Conservation (phyloP, 176 grass and related monocot genomes). For the Oryza meyeriana region DNA sequence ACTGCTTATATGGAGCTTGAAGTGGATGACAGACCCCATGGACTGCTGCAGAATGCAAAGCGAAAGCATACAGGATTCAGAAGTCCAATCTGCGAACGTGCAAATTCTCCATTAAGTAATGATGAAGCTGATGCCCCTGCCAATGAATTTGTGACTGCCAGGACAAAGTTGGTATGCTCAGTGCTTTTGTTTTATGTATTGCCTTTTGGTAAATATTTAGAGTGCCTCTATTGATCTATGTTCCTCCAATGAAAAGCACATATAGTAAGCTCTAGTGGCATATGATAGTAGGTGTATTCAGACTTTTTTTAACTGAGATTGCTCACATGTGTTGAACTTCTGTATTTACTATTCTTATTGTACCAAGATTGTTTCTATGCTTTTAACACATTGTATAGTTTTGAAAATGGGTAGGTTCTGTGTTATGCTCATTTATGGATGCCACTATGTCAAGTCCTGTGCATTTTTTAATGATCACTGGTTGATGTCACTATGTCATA, state of each 20-base stretch:
- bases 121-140: constrained; percentile 58
- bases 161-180: constrained; percentile 76
- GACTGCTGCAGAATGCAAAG: constrained; percentile 48
- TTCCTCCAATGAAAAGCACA: not conserved
- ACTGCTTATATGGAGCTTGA: constrained; percentile 44
- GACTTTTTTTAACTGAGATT: not conserved
- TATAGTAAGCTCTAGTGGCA: not conserved
- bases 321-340: not conserved
- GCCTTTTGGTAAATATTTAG: constrained; percentile 14
- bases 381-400: not conserved
- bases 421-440: not conserved
- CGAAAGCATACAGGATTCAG: constrained; percentile 69
- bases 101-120: constrained; percentile 74
- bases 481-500: not conserved
- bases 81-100: constrained; percentile 80
- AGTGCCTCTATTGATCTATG: not conserved
- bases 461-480: not conserved
- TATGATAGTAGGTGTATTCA: not conserved
- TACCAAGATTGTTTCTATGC: not conserved
- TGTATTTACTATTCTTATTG: not conserved
- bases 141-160: constrained; percentile 73
- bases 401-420: not conserved
- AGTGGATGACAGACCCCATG: constrained; percentile 48
- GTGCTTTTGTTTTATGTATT: not conserved
- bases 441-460: not conserved